Evolutionary conservation across 495 filamentous ascomycete species (phyloP).

Genomic region (Aspergillus biplanus): DNA sequence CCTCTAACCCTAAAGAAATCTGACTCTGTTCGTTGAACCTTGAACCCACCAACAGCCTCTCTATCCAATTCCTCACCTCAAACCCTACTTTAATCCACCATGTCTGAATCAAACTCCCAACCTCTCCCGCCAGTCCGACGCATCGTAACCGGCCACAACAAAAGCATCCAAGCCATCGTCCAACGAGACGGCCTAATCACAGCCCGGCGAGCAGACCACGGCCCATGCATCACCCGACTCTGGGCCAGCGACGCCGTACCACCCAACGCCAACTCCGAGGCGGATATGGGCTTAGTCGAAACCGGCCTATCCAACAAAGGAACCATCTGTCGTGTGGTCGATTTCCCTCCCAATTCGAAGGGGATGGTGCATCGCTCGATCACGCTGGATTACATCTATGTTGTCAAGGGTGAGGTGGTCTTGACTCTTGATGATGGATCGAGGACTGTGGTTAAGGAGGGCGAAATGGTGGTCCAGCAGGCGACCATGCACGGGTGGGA

Average conservation of each 20-base stretch:
- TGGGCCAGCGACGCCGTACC: not conserved
- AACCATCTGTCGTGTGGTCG: not conserved
- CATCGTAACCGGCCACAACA: conserved; percentile 14
- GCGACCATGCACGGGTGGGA: conserved; percentile 18
- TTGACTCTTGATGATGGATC: conserved; percentile 7
- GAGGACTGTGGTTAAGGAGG: not conserved
- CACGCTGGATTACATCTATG: conserved; percentile 13
- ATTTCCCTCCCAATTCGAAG: conserved; percentile 4
- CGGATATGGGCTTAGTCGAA: not conserved
- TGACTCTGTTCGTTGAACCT: too few species aligned
- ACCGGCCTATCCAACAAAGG: not conserved
- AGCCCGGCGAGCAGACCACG: not conserved
- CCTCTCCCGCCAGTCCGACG: conserved; percentile 7
- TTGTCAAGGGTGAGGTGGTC: not conserved
- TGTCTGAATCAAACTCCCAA: not conserved
- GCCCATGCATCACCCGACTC: conserved; percentile 4
- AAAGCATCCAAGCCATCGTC: not conserved
- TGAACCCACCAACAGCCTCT: not conserved
- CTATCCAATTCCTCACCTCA: not conserved
- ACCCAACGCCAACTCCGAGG: not conserved
- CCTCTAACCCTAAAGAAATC: too few species aligned
- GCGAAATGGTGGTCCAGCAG: conserved; percentile 7
- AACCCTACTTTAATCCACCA: not conserved
- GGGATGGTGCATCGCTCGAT: conserved; percentile 14
- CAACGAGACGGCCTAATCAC: not conserved